phyloP scores from a whole-genome alignment of 2,329 filamentous ascomycete species.

The Penicillium crustosum region DNA sequence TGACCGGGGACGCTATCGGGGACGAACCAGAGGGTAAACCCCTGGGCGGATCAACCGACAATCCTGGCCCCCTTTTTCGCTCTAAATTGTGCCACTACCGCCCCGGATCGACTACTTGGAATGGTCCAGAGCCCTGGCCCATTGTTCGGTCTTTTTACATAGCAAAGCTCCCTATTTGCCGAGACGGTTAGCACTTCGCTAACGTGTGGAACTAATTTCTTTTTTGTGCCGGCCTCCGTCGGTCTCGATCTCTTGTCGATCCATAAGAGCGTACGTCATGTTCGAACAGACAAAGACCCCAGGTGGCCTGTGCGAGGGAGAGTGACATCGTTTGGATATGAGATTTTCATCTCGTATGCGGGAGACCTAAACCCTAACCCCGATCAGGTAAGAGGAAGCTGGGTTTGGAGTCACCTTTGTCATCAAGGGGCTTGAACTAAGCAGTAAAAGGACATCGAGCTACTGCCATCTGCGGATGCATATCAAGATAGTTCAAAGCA shows the following conservation, averaged over 20 bases:
- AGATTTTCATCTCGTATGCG: conserved; percentile 5
- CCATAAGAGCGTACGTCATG: conserved; percentile 16
- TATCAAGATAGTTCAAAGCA: not conserved
- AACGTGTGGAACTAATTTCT: not conserved
- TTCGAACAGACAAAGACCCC: not conserved
- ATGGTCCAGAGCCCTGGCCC: conserved; percentile 2
- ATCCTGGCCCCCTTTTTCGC: conserved; percentile 18
- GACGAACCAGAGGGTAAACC: conserved; percentile 17
- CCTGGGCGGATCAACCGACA: conserved; percentile 36
- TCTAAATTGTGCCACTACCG: conserved; percentile 26
- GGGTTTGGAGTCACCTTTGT: not conserved
- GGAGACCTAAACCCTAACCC: conserved; percentile 2
- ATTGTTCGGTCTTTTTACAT: not conserved
- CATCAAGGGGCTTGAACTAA: not conserved
- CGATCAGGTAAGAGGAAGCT: conserved; percentile 2
- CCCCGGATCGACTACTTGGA: conserved; percentile 27
- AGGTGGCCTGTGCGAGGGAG: conserved; percentile 20
- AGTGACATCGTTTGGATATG: conserved; percentile 15
- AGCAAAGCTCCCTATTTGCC: not conserved
- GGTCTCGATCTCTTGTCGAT: conserved; percentile 11
- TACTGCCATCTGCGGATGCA: not conserved
- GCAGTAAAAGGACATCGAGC: not conserved
- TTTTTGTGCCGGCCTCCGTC: conserved; percentile 8
- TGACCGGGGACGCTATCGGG: conserved; percentile 3
- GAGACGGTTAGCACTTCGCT: not conserved